A percentile compares a stretch with the other conserved stretches of the same genome.
These are phyloP conservation scores for Ilyonectria robusta DNA, from an alignment of 2,329 filamentous ascomycete genomes.

Conservation along the genomic window DNA sequence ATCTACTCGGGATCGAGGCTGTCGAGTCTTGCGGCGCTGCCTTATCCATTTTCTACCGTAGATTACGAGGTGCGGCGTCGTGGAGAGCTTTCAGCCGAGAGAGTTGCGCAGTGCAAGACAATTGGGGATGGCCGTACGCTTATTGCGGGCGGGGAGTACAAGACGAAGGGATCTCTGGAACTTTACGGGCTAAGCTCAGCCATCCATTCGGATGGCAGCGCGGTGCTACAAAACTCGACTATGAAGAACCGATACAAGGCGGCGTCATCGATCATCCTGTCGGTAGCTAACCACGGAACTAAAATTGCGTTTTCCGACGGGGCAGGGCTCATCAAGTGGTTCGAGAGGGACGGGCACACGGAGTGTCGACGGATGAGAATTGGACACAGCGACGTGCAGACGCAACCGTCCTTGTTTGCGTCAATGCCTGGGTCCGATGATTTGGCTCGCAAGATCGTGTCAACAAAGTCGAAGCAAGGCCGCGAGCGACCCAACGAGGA, in stretches of 20 bases:
- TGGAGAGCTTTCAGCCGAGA: slow-evolving; percentile 68
- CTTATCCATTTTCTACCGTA: slow-evolving; percentile 76
- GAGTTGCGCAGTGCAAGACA: slow-evolving; percentile 68
- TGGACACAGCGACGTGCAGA: slow-evolving; percentile 66
- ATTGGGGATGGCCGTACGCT: slow-evolving; percentile 73
- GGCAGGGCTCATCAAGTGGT: slow-evolving; percentile 88
- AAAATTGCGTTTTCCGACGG: slow-evolving; percentile 88
- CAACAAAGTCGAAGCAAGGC: slow-evolving; percentile 62
- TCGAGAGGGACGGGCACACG: slow-evolving; percentile 85
- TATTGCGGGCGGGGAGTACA: slow-evolving; percentile 90
- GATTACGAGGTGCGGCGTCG: slow-evolving; percentile 71
- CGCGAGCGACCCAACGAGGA: slow-evolving; percentile 65
- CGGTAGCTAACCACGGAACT: slow-evolving; percentile 85
- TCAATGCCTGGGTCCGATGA: slow-evolving; percentile 73
- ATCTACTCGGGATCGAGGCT: slow-evolving; percentile 88
- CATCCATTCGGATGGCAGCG: slow-evolving; percentile 46
- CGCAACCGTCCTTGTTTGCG: slow-evolving; percentile 65
- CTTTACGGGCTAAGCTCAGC: slow-evolving; percentile 76
- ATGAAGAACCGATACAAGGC: slow-evolving; percentile 89
- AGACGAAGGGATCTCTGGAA: slow-evolving; percentile 90
- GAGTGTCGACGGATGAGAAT: slow-evolving; percentile 70
- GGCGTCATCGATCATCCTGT: slow-evolving; percentile 84
- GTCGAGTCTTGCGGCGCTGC: slow-evolving; percentile 79
- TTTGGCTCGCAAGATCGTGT: slow-evolving; percentile 84
- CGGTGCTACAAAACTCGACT: slow-evolving; percentile 59